Conservation (phyloP, 78 protist species). For the Dictyostelium discoideum region DNA sequence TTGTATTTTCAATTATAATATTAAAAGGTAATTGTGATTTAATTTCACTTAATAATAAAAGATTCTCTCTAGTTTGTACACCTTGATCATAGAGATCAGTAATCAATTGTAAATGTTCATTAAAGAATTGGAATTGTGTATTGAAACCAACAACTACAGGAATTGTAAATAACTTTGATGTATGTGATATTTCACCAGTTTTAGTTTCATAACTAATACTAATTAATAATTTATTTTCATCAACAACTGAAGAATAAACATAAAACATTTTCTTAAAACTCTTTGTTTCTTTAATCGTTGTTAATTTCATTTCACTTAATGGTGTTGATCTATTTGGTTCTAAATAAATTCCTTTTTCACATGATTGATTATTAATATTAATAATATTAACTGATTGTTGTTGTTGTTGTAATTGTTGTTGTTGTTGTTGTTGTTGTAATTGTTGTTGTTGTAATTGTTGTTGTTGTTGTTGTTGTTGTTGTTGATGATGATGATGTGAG, state of each 20-base stretch:
- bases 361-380: neutral
- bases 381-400: neutral
- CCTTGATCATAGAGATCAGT: constrained; percentile 47
- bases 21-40: constrained; percentile 30
- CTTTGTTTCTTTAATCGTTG: constrained; percentile 7
- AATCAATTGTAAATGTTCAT: constrained; percentile 30
- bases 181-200: constrained; percentile 61
- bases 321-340: constrained; percentile 10
- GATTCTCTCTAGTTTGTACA: constrained; percentile 27
- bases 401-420: neutral
- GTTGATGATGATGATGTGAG: neutral
- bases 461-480: neutral
- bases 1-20: constrained; percentile 16
- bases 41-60: constrained; percentile 25
- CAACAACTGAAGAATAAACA: neutral
- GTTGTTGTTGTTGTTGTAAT: neutral
- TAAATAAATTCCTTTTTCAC: constrained; percentile 40
- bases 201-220: constrained; percentile 57
- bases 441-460: neutral
- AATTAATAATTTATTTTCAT: constrained; percentile 45
- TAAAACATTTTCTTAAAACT: constrained; percentile 63
- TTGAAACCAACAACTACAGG: constrained; percentile 60
- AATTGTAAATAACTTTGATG: constrained; percentile 40
- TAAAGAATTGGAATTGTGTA: constrained; percentile 70
- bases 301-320: neutral